Percentiles rank a stretch among this genome's conserved stretches.
Evolutionary conservation across 1,284 basidiomycete species (phyloP).

Genomic region (Papiliotrema terrestris): DNA sequence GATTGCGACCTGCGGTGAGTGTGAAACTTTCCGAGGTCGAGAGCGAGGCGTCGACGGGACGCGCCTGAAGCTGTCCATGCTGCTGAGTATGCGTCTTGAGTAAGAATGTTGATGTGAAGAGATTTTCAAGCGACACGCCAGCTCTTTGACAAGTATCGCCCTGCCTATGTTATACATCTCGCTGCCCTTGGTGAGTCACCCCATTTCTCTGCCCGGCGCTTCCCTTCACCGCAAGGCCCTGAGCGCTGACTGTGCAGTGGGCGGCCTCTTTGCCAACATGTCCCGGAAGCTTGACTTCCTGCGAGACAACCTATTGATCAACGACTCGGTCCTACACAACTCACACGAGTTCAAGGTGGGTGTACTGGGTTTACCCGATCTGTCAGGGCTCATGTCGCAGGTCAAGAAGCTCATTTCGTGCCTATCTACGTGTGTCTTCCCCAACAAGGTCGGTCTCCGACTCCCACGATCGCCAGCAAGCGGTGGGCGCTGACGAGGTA

Average conservation of each 20-base stretch:
- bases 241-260: conserved; percentile 58
- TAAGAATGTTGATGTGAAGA: too few relatives aligned
- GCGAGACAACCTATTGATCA: conserved; percentile 84
- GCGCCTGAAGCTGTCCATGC: too few relatives aligned
- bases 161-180: conserved; percentile 87
- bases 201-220: too few relatives aligned
- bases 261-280: conserved; percentile 88
- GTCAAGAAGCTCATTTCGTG: conserved; percentile 53
- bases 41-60: too few relatives aligned
- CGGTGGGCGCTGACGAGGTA: background rate
- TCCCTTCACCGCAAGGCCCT: too few relatives aligned
- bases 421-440: conserved; percentile 52
- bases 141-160: conserved; percentile 79
- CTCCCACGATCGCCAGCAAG: background rate
- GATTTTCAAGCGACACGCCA: conserved; percentile 57
- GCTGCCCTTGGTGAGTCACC: conserved; percentile 72
- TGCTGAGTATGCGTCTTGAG: too few relatives aligned
- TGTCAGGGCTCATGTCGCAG: conserved; percentile 9
- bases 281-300: conserved; percentile 84
- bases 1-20: conserved; percentile 29
- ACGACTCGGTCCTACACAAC: conserved; percentile 78
- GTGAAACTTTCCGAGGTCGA: too few relatives aligned
- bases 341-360: conserved; percentile 58
- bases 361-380: background rate
- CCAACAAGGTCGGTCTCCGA: conserved; percentile 39